Conservation (phyloP, 225 moss, liverwort and hornwort species). For the Neckera pumila region DNA sequence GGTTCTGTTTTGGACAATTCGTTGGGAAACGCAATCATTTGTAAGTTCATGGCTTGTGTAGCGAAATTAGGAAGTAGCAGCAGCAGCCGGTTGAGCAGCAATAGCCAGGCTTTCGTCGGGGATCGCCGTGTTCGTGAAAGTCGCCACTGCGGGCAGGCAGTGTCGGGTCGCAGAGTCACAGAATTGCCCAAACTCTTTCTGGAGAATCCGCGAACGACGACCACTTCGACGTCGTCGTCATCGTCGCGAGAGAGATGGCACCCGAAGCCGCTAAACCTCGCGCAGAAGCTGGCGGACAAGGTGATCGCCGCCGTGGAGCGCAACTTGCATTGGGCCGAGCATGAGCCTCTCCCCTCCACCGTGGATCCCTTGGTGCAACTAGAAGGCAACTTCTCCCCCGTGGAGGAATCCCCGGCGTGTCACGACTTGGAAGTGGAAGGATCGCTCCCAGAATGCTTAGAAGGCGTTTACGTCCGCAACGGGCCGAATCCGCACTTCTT, state of each 20-base stretch:
- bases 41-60: conserved; percentile 17
- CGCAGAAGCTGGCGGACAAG: conserved; percentile 51
- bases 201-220: not conserved
- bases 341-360: conserved; percentile 39
- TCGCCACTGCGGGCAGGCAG: not conserved
- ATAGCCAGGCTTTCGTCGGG: not conserved
- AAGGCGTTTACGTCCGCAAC: conserved; percentile 71
- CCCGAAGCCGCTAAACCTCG: conserved; percentile 26
- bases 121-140: not conserved
- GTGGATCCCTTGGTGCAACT: conserved; percentile 69
- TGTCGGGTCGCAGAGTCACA: conserved; percentile 1
- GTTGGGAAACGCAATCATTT: not conserved
- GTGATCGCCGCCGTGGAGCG: conserved; percentile 46
- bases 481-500: conserved; percentile 80
- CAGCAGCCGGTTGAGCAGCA: not conserved
- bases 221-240: not conserved
- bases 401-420: conserved; percentile 45
- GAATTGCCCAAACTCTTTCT: conserved; percentile 14
- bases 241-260: not conserved
- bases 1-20: not conserved
- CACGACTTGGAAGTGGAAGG: conserved; percentile 58
- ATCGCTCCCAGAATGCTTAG: conserved; percentile 31
- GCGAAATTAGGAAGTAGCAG: conserved; percentile 11
- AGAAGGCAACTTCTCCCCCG: conserved; percentile 70
- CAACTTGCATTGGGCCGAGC: conserved; percentile 22